phyloP scores from a whole-genome alignment of 768 basidiomycete species.

The Trametes cinnabarina region DNA sequence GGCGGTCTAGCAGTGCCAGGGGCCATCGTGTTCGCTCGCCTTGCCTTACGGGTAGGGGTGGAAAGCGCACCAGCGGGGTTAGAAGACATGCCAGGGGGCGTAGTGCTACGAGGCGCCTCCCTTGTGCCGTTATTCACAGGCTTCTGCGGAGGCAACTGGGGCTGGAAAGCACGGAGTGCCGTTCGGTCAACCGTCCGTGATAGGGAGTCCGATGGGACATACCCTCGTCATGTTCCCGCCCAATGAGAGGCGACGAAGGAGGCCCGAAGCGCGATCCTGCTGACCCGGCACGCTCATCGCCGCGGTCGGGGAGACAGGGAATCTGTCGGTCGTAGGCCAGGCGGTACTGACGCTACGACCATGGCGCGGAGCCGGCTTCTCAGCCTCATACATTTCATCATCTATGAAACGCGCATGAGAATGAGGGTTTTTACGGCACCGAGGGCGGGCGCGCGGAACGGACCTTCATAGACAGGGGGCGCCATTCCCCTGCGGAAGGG shows the following conservation, averaged over 20 bases:
- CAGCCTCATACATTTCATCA: constrained; percentile 21
- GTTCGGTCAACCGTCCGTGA: constrained; percentile 27
- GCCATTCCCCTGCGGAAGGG: constrained; percentile 59
- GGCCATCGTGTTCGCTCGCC: constrained; percentile 58
- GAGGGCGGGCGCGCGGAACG: constrained; percentile 9
- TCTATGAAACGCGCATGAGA: neutral
- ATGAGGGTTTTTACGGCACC: neutral
- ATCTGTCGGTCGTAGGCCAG: constrained; percentile 48
- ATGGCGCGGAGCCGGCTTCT: constrained; percentile 14
- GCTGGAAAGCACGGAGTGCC: constrained; percentile 22
- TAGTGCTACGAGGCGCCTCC: constrained; percentile 12
- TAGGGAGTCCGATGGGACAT: constrained; percentile 26
- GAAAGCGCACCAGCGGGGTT: neutral
- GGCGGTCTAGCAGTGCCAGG: constrained; percentile 46
- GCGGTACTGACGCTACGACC: constrained; percentile 58
- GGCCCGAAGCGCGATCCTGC: constrained; percentile 64
- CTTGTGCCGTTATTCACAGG: constrained; percentile 2
- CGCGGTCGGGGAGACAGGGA: constrained; percentile 42
- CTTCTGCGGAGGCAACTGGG: constrained; percentile 16
- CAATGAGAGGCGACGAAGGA: constrained; percentile 74
- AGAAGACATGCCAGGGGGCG: constrained; percentile 23
- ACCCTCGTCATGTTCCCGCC: constrained; percentile 59
- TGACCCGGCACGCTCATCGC: constrained; percentile 42
- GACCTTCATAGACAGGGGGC: constrained; percentile 64
- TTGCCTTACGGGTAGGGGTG: constrained; percentile 35